phyloP scores from a whole-genome alignment of 2,329 filamentous ascomycete genomes.

The Diaporthe sp. region DNA sequence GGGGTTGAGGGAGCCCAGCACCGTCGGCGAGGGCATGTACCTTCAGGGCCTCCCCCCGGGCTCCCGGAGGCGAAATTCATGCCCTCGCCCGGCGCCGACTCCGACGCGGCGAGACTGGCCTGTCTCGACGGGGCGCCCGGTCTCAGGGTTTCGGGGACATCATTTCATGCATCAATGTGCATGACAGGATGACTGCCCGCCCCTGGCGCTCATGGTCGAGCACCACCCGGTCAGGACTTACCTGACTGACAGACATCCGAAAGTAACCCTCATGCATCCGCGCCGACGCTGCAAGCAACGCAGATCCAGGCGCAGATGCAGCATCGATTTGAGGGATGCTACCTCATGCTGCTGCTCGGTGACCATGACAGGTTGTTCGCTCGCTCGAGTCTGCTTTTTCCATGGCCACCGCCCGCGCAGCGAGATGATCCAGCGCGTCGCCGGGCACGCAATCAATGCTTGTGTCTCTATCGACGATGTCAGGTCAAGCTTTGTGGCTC shows the following conservation, averaged over 20 bases:
- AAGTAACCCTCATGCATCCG: neutral
- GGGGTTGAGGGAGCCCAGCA: neutral
- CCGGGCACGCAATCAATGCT: neutral
- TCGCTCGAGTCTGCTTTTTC: neutral
- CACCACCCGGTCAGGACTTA: neutral
- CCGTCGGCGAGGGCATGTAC: neutral
- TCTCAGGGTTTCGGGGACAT: neutral
- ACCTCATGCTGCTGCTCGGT: conserved; percentile 1
- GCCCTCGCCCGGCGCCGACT: conserved; percentile 1
- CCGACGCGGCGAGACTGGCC: neutral
- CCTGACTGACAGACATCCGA: neutral
- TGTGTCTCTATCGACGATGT: neutral
- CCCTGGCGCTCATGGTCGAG: neutral
- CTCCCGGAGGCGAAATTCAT: neutral
- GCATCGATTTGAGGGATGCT: neutral
- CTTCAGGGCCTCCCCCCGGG: neutral
- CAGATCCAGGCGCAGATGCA: neutral
- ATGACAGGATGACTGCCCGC: neutral
- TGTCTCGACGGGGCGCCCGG: neutral
- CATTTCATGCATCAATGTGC: conserved; percentile 11
- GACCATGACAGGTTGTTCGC: neutral
- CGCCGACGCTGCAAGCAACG: neutral
- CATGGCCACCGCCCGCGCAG: neutral
- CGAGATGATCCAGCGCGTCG: neutral
- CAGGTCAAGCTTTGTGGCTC: conserved; percentile 36